These are phyloP conservation scores for Trichoderma koningii DNA, from an alignment of 2,329 filamentous ascomycete genomes.

Conservation along the genomic window DNA sequence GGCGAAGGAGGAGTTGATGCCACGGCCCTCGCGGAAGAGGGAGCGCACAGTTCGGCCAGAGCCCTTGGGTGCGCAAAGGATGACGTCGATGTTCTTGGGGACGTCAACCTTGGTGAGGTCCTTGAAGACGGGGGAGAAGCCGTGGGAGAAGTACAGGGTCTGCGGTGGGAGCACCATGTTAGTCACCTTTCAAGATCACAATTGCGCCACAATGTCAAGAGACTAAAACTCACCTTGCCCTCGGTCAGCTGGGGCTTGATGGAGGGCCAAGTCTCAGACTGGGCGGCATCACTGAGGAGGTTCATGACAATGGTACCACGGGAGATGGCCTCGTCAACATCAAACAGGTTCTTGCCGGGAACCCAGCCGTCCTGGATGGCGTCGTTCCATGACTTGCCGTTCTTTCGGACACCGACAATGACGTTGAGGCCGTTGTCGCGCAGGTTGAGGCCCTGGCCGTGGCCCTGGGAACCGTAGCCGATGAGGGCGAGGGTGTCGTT, in stretches of 20 bases:
- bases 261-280: conserved; percentile 97
- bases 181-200: conserved; percentile 27
- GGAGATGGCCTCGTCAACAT: conserved; percentile 93
- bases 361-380: conserved; percentile 97
- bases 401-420: conserved; percentile 97
- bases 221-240: conserved; percentile 78
- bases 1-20: conserved; percentile 99
- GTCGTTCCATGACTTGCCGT: conserved; percentile 98
- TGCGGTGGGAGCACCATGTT: conserved; percentile 41
- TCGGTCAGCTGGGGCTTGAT: conserved; percentile 98
- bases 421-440: conserved; percentile 99
- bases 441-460: conserved; percentile 99
- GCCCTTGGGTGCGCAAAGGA: conserved; percentile 98
- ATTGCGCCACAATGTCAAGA: not conserved
- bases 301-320: conserved; percentile 98
- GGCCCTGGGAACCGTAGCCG: conserved; percentile 96
- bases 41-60: conserved; percentile 98
- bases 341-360: conserved; percentile 97
- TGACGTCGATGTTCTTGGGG: conserved; percentile 93
- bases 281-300: conserved; percentile 94
- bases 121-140: conserved; percentile 99
- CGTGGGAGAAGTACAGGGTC: conserved; percentile 99
- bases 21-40: conserved; percentile 98
- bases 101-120: conserved; percentile 98
- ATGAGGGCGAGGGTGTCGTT: conserved; percentile 98